Evolutionary conservation across 805 yeast genomes (phyloP).

Genomic region (Wickerhamomyces silvicola): DNA sequence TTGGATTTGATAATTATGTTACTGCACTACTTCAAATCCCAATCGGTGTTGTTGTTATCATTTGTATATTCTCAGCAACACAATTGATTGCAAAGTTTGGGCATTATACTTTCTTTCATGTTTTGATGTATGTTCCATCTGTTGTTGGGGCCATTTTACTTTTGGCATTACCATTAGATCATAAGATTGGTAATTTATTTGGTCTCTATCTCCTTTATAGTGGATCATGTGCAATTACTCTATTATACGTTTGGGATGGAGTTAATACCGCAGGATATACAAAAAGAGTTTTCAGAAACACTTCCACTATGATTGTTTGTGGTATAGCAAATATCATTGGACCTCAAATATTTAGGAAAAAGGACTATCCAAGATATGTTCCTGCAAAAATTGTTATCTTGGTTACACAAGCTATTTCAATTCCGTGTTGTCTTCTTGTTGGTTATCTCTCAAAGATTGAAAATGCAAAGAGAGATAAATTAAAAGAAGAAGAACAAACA

Average conservation of each 20-base stretch:
- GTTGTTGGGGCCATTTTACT: slow-evolving; percentile 44
- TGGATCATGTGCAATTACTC: slow-evolving; percentile 48
- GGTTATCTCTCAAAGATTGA: slow-evolving; percentile 37
- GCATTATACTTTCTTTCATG: slow-evolving; percentile 26
- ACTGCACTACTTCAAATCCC: slow-evolving; percentile 48
- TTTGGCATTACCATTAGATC: slow-evolving; percentile 28
- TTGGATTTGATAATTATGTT: slow-evolving; percentile 20
- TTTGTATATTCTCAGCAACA: slow-evolving; percentile 32
- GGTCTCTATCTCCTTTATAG: slow-evolving; percentile 43
- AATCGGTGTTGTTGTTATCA: slow-evolving; percentile 40
- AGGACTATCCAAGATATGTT: slow-evolving; percentile 43
- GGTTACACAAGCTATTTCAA: slow-evolving; percentile 41
- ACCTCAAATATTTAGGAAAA: slow-evolving; percentile 50
- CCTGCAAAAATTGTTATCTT: slow-evolving; percentile 54
- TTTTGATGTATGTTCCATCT: slow-evolving; percentile 38
- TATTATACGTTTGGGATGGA: slow-evolving; percentile 51
- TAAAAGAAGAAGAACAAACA: neutral
- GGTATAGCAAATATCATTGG: slow-evolving; percentile 52
- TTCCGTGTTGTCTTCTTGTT: slow-evolving; percentile 33
- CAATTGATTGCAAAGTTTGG: slow-evolving; percentile 31
- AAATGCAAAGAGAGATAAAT: slow-evolving; percentile 40
- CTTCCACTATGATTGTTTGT: slow-evolving; percentile 45
- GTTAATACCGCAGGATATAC: slow-evolving; percentile 56
- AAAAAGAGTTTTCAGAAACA: slow-evolving; percentile 45
- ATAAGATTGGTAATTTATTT: slow-evolving; percentile 37